phyloP scores from a whole-genome alignment of 441 rosid species.

The Jatropha multifida region DNA sequence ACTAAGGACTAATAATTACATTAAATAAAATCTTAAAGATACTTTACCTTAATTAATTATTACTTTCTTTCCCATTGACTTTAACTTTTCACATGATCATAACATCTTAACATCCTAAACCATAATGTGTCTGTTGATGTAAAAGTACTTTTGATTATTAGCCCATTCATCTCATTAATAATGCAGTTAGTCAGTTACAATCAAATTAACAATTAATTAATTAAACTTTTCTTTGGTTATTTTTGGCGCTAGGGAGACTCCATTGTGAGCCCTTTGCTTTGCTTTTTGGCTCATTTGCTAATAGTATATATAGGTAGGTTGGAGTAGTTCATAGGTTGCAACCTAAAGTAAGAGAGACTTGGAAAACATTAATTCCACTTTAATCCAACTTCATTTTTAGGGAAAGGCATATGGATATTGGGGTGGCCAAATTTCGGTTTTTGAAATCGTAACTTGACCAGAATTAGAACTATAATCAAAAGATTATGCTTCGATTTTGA shows the following conservation, averaged over 20 bases:
- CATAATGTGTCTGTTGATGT: background rate
- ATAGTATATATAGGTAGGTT: constrained; percentile 4
- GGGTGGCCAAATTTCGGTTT: too few relatives aligned
- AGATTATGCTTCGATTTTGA: too few relatives aligned
- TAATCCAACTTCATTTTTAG: background rate
- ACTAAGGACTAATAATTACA: too few relatives aligned
- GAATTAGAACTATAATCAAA: too few relatives aligned
- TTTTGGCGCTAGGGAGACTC: background rate
- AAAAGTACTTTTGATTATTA: background rate
- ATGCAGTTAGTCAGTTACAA: constrained; percentile 5
- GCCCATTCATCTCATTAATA: background rate
- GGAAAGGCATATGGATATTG: background rate
- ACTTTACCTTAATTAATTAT: background rate
- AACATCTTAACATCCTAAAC: background rate
- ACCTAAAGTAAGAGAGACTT: background rate
- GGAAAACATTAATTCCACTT: background rate
- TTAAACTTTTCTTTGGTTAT: background rate
- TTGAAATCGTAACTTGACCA: too few relatives aligned
- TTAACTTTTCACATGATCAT: background rate
- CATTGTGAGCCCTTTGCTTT: background rate
- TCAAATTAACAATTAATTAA: background rate
- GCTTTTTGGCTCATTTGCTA: background rate
- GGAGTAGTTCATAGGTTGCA: constrained; percentile 4
- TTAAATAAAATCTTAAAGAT: too few relatives aligned
- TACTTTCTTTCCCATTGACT: background rate